Base-by-base conservation (phyloP, 345 rosid species). In the Camelina laxa region DNA sequence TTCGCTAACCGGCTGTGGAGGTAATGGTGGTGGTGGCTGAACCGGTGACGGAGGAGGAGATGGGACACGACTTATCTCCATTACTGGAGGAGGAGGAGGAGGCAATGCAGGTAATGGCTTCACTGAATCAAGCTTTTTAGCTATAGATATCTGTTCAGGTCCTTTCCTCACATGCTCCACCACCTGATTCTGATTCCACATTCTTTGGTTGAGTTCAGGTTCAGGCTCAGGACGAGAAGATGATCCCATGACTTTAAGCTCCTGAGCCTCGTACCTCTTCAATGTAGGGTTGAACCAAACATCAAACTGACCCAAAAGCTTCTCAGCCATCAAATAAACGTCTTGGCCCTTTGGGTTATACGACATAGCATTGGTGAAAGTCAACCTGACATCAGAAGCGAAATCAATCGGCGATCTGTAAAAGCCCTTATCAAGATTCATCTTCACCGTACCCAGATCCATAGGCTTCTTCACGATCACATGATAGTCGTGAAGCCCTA, bases 381-480 rank as follows among this genome's bases (percentile, higher is more conserved):
- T 89, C 81, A 89, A 79, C 66, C 92, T 83, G 21, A 91, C 92
- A 78, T 91, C 96, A 0, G 83, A 73, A 1, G 93, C 96, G 36
- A 91, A 91, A 75, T 85, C 88, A 42, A 65, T 8, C 0, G 96
- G 92, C 11, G 96, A 88, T 44, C 71, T 77, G 55, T 88, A 91
- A 42, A 80, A 56, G 17, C 85, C 80, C 67, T 85, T 83, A 1
- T 70, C 65, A 39, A 91, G 70, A 74, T 81, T 88, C 53, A 73
- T 41, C 78, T 87, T 91, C 6, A 91, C 90, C 0, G 93, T 85
- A 0, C 96, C 93, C 30, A 91, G 87, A 91, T 91, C 96, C 96
- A 91, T 91, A 1, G 96, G 96, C 7, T 57, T 73, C 81, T 83
- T 88, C 65, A 91, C 86, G 36, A 91, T 79, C 20, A 84, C 79